Evolutionary conservation across 2,329 filamentous ascomycete species (phyloP), one percentile per base, ranked within the genome.

Genomic region (Colletotrichum musicola): DNA sequence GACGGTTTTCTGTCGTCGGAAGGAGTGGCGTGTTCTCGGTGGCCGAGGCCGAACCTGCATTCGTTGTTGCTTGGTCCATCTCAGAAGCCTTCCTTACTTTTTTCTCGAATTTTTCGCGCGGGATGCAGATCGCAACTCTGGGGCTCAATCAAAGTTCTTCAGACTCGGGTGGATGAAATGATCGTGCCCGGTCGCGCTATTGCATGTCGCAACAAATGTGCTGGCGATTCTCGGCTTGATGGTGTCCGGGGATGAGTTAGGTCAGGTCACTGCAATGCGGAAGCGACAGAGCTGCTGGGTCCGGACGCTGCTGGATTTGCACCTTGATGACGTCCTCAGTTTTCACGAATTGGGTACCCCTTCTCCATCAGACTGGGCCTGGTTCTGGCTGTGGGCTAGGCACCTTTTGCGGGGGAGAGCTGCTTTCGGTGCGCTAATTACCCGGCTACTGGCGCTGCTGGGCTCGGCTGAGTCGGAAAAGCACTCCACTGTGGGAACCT

Each of bases 1-100:
- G 79, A 18, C 83, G 83, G 47, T 70, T 61, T 44, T 78, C 75
- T 49, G 76, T 66, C n/a, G 75, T 75, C 35, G 73, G 72, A 6
- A 82, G 74, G 7, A 82, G 73, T 60, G 80, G 80, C 54, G 79
- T 78, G 60, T 75, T 75, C 73, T 82, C 80, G 73, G 67, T 72
- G 42, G 71, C 61, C 55, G 67, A 53, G 30, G 71, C 55, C 40
- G 66, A 62, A 30, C 61, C 64, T 40, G 64, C 50, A 50, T 14
- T 55, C 59, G 62, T 44, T 60, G 68, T 35, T 35, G 30, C 59
- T 62, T 70, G 72, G 50, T 72, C 72, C 72, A 73, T 73, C 55
- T 66, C 27, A 14, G 12, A 38, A 50, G 40, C n/a, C 47, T 44
- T 47, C 25, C 44, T 56, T 35, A n/a, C 53, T 54, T 60, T 50